These are phyloP conservation scores for Termitomyces sp. DNA, from an alignment of 768 basidiomycete genomes.

Conservation along the genomic window DNA sequence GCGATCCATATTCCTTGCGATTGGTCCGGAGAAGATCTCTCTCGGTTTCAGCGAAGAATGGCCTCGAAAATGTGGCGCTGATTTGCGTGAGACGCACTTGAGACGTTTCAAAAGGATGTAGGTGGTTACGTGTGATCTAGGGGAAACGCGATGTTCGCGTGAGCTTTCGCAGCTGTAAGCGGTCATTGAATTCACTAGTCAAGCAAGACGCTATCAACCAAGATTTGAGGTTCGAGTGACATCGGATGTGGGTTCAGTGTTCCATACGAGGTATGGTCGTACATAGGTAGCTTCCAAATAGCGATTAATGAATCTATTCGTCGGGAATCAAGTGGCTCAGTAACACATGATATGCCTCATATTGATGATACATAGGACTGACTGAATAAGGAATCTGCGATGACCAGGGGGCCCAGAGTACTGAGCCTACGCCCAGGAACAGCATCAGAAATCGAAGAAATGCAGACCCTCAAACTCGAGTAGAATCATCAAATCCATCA, in stretches of 20 bases:
- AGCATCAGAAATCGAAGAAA: neutral
- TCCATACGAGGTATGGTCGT: neutral
- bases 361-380: too few species aligned
- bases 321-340: neutral
- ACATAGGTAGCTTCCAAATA: neutral
- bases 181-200: neutral
- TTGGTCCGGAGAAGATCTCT: neutral
- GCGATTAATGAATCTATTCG: neutral
- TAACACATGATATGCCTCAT: neutral
- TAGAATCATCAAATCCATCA: neutral
- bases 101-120: neutral
- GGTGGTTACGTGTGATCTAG: neutral
- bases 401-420: neutral
- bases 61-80: neutral
- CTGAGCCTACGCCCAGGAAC: neutral
- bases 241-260: neutral
- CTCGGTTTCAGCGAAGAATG: neutral
- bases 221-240: neutral
- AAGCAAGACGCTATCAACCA: neutral
- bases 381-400: too few species aligned
- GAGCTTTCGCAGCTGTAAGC: too few species aligned
- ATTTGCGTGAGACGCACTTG: neutral
- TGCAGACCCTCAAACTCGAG: neutral
- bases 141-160: neutral
- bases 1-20: neutral